Evolutionary conservation across 345 rosid species (phyloP).

Genomic region (Lepidium aucheri): DNA sequence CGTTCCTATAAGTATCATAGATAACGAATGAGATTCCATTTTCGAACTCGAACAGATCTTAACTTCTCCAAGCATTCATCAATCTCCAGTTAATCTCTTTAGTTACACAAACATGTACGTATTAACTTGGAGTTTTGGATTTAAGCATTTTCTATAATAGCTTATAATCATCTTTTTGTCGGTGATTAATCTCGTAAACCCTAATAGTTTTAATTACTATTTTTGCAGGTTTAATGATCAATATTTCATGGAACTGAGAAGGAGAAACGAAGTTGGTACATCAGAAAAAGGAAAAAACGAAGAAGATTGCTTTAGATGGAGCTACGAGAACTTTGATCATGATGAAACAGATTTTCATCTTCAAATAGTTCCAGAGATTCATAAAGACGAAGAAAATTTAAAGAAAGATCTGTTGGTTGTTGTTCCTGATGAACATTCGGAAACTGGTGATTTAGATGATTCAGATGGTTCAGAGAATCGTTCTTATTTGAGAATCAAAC

Average conservation of each 20-base stretch:
- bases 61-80: not conserved
- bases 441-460: slow-evolving; percentile 29
- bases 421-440: slow-evolving; percentile 58
- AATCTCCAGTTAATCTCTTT: not conserved
- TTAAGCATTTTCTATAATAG: not conserved
- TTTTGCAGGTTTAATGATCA: slow-evolving; percentile 8
- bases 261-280: not conserved
- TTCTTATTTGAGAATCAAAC: slow-evolving; percentile 13
- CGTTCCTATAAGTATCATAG: not conserved
- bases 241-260: not conserved
- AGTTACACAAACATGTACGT: slow-evolving; percentile 3
- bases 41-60: not conserved
- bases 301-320: slow-evolving; percentile 12
- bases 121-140: not conserved
- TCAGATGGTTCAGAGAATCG: slow-evolving; percentile 5
- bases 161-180: not conserved
- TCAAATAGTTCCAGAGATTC: slow-evolving; percentile 29
- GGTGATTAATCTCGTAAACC: not conserved
- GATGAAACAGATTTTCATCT: slow-evolving; percentile 10
- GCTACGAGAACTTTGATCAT: slow-evolving; percentile 3
- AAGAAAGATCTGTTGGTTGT: not conserved
- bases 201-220: not conserved
- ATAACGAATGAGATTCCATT: not conserved
- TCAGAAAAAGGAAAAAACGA: not conserved
- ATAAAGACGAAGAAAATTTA: not conserved